These are phyloP conservation scores for Crassisporium funariophilum DNA, from an alignment of 768 basidiomycete genomes.

Conservation along the genomic window DNA sequence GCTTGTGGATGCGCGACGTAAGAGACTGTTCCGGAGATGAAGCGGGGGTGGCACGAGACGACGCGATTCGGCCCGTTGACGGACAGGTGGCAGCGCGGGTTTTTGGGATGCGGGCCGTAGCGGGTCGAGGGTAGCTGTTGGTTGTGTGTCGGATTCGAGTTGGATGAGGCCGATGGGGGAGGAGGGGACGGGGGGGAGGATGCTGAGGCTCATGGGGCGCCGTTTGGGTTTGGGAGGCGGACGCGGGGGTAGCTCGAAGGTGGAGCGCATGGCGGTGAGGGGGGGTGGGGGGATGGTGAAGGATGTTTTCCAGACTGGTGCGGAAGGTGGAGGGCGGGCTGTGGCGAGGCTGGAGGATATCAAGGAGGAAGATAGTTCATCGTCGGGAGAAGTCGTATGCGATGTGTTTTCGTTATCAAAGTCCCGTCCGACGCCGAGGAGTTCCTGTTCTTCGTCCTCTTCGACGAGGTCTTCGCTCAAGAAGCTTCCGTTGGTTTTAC, in stretches of 20 bases:
- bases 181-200: constrained; percentile 71
- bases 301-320: constrained; percentile 58
- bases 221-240: constrained; percentile 50
- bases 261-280: constrained; percentile 52
- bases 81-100: constrained; percentile 39
- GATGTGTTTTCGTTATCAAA: constrained; percentile 53
- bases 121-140: constrained; percentile 6
- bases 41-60: constrained; percentile 60
- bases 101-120: constrained; percentile 5
- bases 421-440: constrained; percentile 68
- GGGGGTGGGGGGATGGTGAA: constrained; percentile 57
- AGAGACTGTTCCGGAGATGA: constrained; percentile 44
- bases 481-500: constrained; percentile 64
- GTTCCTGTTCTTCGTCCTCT: constrained; percentile 76
- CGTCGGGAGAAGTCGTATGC: constrained; percentile 45
- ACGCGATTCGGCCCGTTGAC: constrained; percentile 54
- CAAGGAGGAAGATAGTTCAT: too few relatives aligned
- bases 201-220: constrained; percentile 60
- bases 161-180: constrained; percentile 61
- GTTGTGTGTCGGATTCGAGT: constrained; percentile 15
- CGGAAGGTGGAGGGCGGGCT: constrained; percentile 49
- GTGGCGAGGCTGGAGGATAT: constrained; percentile 28
- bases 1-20: constrained; percentile 34
- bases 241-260: constrained; percentile 46
- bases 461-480: constrained; percentile 82